These are phyloP conservation scores for Fusarium sarcochroum DNA, from an alignment of 2,329 filamentous ascomycete species.

Conservation along the genomic window DNA sequence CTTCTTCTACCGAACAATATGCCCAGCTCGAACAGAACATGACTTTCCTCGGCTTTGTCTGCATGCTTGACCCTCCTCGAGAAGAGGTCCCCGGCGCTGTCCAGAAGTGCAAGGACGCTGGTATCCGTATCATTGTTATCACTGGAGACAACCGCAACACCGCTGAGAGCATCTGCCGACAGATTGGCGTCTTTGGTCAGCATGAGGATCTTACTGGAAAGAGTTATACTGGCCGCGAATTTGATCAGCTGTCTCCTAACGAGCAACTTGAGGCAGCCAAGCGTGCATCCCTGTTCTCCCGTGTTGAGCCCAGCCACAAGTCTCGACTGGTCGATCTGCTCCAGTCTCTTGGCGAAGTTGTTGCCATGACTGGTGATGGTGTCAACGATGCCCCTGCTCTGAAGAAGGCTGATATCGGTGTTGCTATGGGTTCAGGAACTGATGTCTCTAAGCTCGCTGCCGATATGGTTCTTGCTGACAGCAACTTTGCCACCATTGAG, in stretches of 20 bases:
- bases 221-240: slow-evolving; percentile 95
- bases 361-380: slow-evolving; percentile 99
- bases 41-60: slow-evolving; percentile 92
- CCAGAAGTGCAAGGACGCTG: slow-evolving; percentile 88
- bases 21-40: slow-evolving; percentile 90
- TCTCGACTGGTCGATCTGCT: slow-evolving; percentile 97
- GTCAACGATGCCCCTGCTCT: slow-evolving; percentile 98
- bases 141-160: slow-evolving; percentile 99
- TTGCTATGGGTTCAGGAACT: slow-evolving; percentile 98
- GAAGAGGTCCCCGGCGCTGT: slow-evolving; percentile 92
- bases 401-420: slow-evolving; percentile 99
- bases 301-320: slow-evolving; percentile 96
- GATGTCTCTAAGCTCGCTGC: slow-evolving; percentile 97
- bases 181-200: slow-evolving; percentile 92
- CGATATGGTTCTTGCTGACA: slow-evolving; percentile 98
- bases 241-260: slow-evolving; percentile 83
- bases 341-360: slow-evolving; percentile 92
- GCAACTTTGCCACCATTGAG: slow-evolving; percentile 99
- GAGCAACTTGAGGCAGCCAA: slow-evolving; percentile 89
- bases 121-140: slow-evolving; percentile 97
- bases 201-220: slow-evolving; percentile 89
- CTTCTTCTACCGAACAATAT: slow-evolving; percentile 88
- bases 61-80: slow-evolving; percentile 96
- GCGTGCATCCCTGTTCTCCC: slow-evolving; percentile 91
- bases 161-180: slow-evolving; percentile 95